Base-by-base conservation (phyloP, 176 grass and related monocot species). In the Oryza longistaminata region DNA sequence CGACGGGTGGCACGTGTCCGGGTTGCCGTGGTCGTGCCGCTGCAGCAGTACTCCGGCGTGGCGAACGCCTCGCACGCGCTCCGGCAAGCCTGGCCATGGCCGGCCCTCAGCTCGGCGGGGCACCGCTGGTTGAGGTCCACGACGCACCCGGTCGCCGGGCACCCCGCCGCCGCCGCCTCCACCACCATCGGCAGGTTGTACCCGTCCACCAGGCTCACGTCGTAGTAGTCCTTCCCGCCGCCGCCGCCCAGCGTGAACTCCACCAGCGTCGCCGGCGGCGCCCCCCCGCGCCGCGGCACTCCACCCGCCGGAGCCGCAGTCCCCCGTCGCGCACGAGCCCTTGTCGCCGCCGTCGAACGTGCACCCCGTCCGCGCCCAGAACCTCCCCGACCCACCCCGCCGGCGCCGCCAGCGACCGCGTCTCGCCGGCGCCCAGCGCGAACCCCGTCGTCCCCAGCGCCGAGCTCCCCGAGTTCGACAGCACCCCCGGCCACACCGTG, bases 141-240 rank as follows among this genome's bases (percentile, higher is more conserved):
- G 8, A 70, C 16, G 89, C 96, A 98, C 3, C 96, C 96, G 6
- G 91, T 98, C 0, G 74, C 70, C 3, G 82, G 87, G 77, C 96
- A 95, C 9, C 87, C 93, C 0, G 73, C 68, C 0, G 75, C 79
- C 5, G 91, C 70, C 11, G 86, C 88, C 34, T 92, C 87, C 39
- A 98, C 91, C 11, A 98, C 55, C 67, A 95, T 48, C 14, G 96
- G 96, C 45, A 98, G 77, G 88, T 98, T 98, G 88, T 98, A 98
- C 2, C 96, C 96, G 76, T 98, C 96, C 37, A 98, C 93, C 2
- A 98, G 85, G 77, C 96, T 98, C 66, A 98, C 96, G 90, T 98
- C 96, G 87, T 98, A 98, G 83, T 89, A 98, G 75, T 98, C 96
- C 85, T 90, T 92, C 34, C 82, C 85, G 8, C 37, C 85, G n/a